phyloP scores from a whole-genome alignment of 1,139 yeast species.

The Diutina neorugosa region DNA sequence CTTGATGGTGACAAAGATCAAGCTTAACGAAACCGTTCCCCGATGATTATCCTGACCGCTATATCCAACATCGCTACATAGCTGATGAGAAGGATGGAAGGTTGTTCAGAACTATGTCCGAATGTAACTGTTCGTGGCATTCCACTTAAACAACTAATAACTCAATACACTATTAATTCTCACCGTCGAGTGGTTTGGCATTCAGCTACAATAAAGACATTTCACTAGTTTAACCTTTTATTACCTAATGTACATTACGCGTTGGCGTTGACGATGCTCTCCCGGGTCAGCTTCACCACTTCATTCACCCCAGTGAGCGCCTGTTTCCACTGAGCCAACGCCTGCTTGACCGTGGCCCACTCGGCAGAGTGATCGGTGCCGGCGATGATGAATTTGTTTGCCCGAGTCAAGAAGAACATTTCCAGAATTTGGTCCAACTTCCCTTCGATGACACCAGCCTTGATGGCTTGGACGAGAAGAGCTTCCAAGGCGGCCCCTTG shows the following conservation, averaged over 20 bases:
- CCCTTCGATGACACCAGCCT: slow-evolving; percentile 34
- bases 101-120: neutral
- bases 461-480: slow-evolving; percentile 32
- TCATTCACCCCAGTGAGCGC: slow-evolving; percentile 31
- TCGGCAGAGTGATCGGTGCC: slow-evolving; percentile 22
- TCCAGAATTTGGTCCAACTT: slow-evolving; percentile 34
- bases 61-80: neutral
- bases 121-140: neutral
- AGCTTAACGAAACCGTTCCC: neutral
- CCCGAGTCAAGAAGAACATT: slow-evolving; percentile 31
- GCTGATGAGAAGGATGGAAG: neutral
- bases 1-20: neutral
- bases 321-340: slow-evolving; percentile 28
- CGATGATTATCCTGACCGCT: neutral
- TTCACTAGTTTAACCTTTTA: neutral
- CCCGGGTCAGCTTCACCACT: slow-evolving; percentile 33
- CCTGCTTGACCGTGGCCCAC: slow-evolving; percentile 26
- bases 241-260: slow-evolving; percentile 3
- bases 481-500: slow-evolving; percentile 27
- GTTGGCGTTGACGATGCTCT: slow-evolving; percentile 12
- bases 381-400: slow-evolving; percentile 30
- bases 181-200: too few relatives aligned
- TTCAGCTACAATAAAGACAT: neutral
- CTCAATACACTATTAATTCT: too few relatives aligned
- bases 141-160: too few relatives aligned